Conservation (phyloP, 176 grass and related monocot species). For the Carex scoparia region DNA sequence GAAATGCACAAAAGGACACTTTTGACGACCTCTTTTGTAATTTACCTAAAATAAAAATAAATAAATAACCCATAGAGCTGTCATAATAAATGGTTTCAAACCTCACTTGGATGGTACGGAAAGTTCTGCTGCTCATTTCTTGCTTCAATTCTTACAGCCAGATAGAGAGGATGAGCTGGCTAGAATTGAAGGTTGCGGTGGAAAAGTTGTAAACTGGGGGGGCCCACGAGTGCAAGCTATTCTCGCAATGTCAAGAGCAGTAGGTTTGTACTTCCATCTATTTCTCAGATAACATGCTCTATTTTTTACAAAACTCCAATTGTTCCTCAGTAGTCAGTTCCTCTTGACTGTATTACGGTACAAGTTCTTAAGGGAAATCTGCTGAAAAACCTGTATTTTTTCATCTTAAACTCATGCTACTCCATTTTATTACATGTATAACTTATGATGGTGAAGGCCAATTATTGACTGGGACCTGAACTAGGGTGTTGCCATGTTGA, state of each 20-base stretch:
- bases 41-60: neutral
- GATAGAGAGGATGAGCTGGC: conserved; percentile 44
- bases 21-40: neutral
- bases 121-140: conserved; percentile 1
- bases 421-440: neutral
- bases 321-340: neutral
- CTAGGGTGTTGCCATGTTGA: neutral
- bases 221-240: conserved; percentile 31
- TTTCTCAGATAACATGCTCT: neutral
- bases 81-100: neutral
- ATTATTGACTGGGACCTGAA: neutral
- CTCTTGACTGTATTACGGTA: neutral
- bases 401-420: neutral
- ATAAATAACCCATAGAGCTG: neutral
- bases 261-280: conserved; percentile 26
- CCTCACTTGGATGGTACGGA: neutral
- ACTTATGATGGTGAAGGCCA: neutral
- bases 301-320: neutral
- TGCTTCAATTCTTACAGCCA: conserved; percentile 39
- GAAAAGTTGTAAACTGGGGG: conserved; percentile 47
- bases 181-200: conserved; percentile 35
- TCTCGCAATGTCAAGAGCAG: conserved; percentile 41
- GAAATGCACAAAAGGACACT: too few species aligned
- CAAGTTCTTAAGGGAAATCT: neutral
- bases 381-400: neutral